A percentile compares a stretch with the other conserved stretches of the same genome.
Conservation (phyloP, 164 flowering plant species). For the Vitis cinerea region DNA sequence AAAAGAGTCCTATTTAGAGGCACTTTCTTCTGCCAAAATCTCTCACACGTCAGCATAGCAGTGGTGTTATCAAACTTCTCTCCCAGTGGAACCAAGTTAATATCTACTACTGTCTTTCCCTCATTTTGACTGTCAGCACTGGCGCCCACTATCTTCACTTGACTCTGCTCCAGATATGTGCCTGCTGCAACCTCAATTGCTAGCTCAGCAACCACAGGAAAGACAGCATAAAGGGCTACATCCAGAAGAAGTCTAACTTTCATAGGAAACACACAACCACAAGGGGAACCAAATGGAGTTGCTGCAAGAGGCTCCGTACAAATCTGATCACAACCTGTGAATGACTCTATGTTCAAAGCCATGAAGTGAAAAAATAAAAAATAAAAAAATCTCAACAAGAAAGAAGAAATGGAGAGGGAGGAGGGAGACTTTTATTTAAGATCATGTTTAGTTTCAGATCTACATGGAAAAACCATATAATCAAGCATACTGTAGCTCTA, state of each 20-base stretch:
- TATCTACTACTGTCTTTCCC: conserved; percentile 75
- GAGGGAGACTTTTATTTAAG: no score
- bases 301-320: conserved; percentile 79
- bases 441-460: no score
- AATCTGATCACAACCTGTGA: conserved; percentile 80
- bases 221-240: conserved; percentile 66
- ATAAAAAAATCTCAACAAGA: no score
- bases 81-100: conserved; percentile 88
- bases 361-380: neutral
- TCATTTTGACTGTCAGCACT: conserved; percentile 72
- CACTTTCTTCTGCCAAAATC: conserved; percentile 75
- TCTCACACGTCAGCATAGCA: conserved; percentile 74
- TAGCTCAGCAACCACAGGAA: conserved; percentile 74
- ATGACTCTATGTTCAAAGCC: conserved; percentile 4
- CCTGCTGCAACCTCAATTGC: conserved; percentile 90
- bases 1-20: conserved; percentile 70
- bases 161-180: conserved; percentile 83
- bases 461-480: no score
- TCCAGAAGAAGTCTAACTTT: conserved; percentile 77
- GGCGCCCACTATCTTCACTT: conserved; percentile 90
- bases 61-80: conserved; percentile 95
- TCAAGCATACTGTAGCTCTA: no score
- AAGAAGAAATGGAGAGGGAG: no score
- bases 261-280: conserved; percentile 94
- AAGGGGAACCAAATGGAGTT: conserved; percentile 86